Base-by-base conservation (phyloP, 345 rosid genomes). In the Eutrema yunnanense region DNA sequence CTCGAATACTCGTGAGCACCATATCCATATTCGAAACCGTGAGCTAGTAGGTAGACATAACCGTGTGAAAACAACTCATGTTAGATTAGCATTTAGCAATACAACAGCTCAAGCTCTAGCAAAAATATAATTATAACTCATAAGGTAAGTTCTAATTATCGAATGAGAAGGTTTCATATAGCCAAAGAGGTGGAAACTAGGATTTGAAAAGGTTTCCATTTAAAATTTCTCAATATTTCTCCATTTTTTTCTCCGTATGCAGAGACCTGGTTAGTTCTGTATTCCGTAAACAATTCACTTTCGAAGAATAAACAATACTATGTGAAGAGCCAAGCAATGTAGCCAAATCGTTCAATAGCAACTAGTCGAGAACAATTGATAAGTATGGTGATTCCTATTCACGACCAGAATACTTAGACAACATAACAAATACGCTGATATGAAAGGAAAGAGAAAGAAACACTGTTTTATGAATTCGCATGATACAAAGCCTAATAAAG, bases 1-100 rank as follows among this genome's bases (percentile, higher is more conserved):
- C 83, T 73, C n/a, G 92, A 62, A 61, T 80, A 89, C 64, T 94
- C 97, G 14, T 94, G 99, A 59, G 99, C 99, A 26, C 99, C 97
- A 77, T 84, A 94, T 12, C 93, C 96, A 75, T 84, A 94, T 74
- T 94, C 99, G 73, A 87, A 74, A 49, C 88, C 96, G 60, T 95
- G 91, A 54, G 82, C 99, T 90, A 53, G 50, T 41, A 43, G 58
- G 49, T 26, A 67, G 19, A 57, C 59, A 73, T 46, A 30, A 3
- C n/a, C 9, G 44, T 2, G 72, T 14, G 11, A 73, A 10, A 43
- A 54, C 5, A 67, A 41, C 26, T 51, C 62, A 67, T 26, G 11
- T 74, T 26, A 67, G 42, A 26, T 33, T 38, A 7, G n/a, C 50
- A 55, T 34, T 6, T 16, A 41, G 61, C 30, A 30, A 66, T 22